Evolutionary conservation across 768 basidiomycete genomes (phyloP), one percentile per base, ranked within the genome.

Genomic region (Rhizopogon sp.): DNA sequence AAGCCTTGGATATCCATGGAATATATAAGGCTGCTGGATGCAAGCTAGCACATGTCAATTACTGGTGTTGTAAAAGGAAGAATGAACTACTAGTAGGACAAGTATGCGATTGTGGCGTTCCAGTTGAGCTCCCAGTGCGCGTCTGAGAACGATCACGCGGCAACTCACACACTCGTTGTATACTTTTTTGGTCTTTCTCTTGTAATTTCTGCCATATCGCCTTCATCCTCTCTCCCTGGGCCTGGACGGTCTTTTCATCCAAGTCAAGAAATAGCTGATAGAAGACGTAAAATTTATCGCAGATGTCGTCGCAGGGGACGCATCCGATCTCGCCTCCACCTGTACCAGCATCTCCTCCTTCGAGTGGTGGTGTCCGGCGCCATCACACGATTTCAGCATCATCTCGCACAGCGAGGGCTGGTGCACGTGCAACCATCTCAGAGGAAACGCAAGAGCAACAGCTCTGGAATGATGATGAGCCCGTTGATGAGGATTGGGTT

Each of bases 301-400:
- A 31, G 56, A 76, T 76, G 75, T 70, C 76, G 40, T 64, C 71
- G 13, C 71, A 71, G 60, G 58, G 66, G 47, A 58, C 63, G n/a
- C 68, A 73, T 61, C 68, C 70, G 39, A 71, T 74, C 14, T 71
- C 76, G 17, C 75, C 77, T 22, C 76, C 77, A 29, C 75, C 76
- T 17, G 70, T 68, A 37, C 65, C 75, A 20, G 70, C 63, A 3
- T 70, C 72, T 4, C 65, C 69, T 4, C 68, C 72, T 17, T 67
- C 74, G 25, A 67, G 70, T 13, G 76, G 79, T 35, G 46, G 47
- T 22, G 88, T 91, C n/a, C 77, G 90, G 62, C 82, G 90, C 33
- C 87, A 91, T 68, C 90, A 92, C 64, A 92, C 90, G 47, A 90
- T 92, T 70, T 81, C 90, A 31, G 81, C 87, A 10, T 77, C 87